Evolutionary conservation across 129 eudicot genomes (phyloP).

Genomic region (Pittosporum tobira): DNA sequence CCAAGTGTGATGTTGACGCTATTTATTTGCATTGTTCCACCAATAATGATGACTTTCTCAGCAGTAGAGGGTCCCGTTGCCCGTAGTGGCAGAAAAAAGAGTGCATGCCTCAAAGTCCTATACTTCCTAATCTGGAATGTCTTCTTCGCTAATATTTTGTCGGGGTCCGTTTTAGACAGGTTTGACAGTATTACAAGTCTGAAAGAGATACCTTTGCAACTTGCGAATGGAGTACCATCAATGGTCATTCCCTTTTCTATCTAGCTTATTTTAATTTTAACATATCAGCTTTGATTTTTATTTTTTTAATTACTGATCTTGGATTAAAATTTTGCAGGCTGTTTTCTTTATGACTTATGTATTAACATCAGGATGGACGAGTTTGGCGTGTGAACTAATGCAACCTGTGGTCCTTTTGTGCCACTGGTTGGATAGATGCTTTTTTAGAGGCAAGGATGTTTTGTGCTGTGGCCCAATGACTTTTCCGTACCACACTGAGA

Average conservation of each 20-base stretch:
- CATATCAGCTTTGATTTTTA: neutral
- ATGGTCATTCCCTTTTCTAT: slow-evolving; percentile 35
- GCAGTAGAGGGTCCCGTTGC: slow-evolving; percentile 80
- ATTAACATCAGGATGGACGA: slow-evolving; percentile 93
- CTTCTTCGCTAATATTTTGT: slow-evolving; percentile 66
- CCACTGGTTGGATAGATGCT: slow-evolving; percentile 42
- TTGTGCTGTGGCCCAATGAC: slow-evolving; percentile 43
- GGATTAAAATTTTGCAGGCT: slow-evolving; percentile 44
- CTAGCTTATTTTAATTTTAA: neutral
- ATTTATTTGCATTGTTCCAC: slow-evolving; percentile 62
- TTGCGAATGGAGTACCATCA: slow-evolving; percentile 70
- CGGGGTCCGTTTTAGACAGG: slow-evolving; percentile 65
- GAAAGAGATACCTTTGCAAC: slow-evolving; percentile 47
- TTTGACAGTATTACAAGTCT: slow-evolving; percentile 39
- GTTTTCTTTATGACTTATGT: slow-evolving; percentile 81
- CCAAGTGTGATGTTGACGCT: slow-evolving; percentile 76
- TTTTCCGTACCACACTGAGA: slow-evolving; percentile 86
- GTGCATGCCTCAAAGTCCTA: slow-evolving; percentile 65
- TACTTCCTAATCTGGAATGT: slow-evolving; percentile 80
- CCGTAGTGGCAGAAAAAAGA: slow-evolving; percentile 80
- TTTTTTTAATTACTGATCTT: neutral
- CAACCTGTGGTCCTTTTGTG: slow-evolving; percentile 66
- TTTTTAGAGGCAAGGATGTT: slow-evolving; percentile 49
- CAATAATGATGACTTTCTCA: slow-evolving; percentile 75
- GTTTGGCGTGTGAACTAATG: slow-evolving; percentile 71